Percentiles rank a stretch among this genome's conserved stretches.
Evolutionary conservation across 192 early-diverging fungal species (phyloP).

Genomic region (Coemansia sp.): DNA sequence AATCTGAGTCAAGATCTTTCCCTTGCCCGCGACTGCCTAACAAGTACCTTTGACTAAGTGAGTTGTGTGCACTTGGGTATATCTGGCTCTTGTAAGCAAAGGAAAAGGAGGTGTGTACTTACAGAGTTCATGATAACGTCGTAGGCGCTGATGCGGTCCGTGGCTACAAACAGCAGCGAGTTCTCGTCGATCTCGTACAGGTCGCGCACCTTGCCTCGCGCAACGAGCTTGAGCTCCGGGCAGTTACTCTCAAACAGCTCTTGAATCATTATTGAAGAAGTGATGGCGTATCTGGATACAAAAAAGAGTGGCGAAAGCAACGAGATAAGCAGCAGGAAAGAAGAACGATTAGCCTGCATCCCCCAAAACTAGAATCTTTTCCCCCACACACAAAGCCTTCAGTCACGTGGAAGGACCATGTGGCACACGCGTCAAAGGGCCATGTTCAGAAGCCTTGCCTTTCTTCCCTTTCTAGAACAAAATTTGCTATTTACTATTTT

Average conservation of each 20-base stretch:
- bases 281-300: not conserved
- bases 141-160: slow-evolving; percentile 97
- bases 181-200: slow-evolving; percentile 91
- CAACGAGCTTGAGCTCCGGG: slow-evolving; percentile 91
- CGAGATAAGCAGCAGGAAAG: not conserved
- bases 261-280: slow-evolving; percentile 37
- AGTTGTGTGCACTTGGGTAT: not conserved
- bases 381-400: not conserved
- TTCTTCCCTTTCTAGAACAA: not conserved
- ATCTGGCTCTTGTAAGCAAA: not conserved
- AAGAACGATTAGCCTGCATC: not conserved
- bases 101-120: slow-evolving; percentile 20
- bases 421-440: not conserved
- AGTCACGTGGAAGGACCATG: slow-evolving; percentile 3
- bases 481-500: not conserved
- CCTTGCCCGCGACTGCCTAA: slow-evolving; percentile 85
- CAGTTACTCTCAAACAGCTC: slow-evolving; percentile 74
- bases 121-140: slow-evolving; percentile 99
- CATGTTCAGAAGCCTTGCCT: not conserved
- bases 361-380: not conserved
- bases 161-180: slow-evolving; percentile 93
- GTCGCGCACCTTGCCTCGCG: slow-evolving; percentile 96
- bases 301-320: slow-evolving; percentile 1
- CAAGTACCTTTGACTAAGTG: not conserved
- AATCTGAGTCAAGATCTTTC: slow-evolving; percentile 96